Conservation (phyloP, 169 alveolate species). For the Eimeria zaria region DNA sequence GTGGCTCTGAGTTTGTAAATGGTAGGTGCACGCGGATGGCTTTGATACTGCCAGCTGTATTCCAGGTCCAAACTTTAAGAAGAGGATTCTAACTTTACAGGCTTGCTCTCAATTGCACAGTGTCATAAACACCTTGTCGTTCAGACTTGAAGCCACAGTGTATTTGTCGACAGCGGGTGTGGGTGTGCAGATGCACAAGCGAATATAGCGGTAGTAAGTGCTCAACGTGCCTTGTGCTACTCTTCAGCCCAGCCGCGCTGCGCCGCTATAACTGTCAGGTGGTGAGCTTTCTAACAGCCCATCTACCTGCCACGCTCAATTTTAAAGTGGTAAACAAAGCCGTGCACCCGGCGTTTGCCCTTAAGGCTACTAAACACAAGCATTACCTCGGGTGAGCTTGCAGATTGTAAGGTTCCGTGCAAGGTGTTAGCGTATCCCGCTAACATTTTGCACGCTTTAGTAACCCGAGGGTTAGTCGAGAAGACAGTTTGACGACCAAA, state of each 20-base stretch:
- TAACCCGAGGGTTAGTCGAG: neutral
- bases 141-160: neutral
- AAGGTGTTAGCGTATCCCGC: neutral
- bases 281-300: neutral
- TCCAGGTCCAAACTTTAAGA: neutral
- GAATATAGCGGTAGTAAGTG: neutral
- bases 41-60: neutral
- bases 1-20: neutral
- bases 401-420: constrained; percentile 7
- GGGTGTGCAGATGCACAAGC: neutral
- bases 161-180: neutral
- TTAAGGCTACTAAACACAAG: neutral
- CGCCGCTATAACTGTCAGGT: neutral
- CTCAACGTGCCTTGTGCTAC: neutral
- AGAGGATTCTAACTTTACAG: neutral
- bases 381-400: neutral
- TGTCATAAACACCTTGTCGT: neutral
- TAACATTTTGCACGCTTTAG: neutral
- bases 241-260: neutral
- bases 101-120: neutral
- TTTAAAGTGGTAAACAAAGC: neutral
- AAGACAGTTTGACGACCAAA: neutral
- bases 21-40: neutral
- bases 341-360: neutral
- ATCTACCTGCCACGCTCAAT: neutral